A percentile compares a stretch with the other conserved stretches of the same genome.
Conservation (phyloP, 2,329 filamentous ascomycete genomes). For the Colletotrichum sp. region DNA sequence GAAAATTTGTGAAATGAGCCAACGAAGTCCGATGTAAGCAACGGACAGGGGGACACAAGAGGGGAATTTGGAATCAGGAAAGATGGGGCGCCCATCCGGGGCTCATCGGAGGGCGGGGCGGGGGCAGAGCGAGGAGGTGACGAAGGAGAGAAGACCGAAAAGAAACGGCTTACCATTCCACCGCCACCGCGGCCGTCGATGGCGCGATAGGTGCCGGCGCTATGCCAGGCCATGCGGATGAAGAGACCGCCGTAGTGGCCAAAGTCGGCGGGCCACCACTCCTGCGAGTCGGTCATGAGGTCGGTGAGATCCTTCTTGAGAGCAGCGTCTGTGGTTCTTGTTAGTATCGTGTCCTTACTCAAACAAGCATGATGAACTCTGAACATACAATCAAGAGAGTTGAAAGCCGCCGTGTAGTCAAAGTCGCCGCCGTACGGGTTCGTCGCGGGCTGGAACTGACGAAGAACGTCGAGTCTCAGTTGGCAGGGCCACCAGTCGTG, state of each 20-base stretch:
- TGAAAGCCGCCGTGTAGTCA: conserved; percentile 76
- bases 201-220: conserved; percentile 78
- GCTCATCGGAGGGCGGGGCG: not conserved
- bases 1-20: not conserved
- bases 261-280: conserved; percentile 84
- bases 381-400: conserved; percentile 63
- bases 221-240: conserved; percentile 83
- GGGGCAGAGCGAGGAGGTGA: not conserved
- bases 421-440: conserved; percentile 72
- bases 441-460: conserved; percentile 68
- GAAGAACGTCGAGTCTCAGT: conserved; percentile 73
- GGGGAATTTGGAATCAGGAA: not conserved
- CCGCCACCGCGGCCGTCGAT: conserved; percentile 77
- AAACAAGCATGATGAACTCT: accelerated
- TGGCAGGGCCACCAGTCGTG: conserved; percentile 77
- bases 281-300: conserved; percentile 79
- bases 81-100: not conserved
- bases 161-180: conserved; percentile 50
- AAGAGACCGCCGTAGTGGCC: conserved; percentile 84
- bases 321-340: conserved; percentile 46
- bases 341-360: not conserved
- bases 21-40: not conserved
- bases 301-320: conserved; percentile 76
- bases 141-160: not conserved
- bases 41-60: not conserved